Evolutionary conservation across 192 early-diverging fungal genomes (phyloP).

Genomic region (Backusella parvicylindrica): DNA sequence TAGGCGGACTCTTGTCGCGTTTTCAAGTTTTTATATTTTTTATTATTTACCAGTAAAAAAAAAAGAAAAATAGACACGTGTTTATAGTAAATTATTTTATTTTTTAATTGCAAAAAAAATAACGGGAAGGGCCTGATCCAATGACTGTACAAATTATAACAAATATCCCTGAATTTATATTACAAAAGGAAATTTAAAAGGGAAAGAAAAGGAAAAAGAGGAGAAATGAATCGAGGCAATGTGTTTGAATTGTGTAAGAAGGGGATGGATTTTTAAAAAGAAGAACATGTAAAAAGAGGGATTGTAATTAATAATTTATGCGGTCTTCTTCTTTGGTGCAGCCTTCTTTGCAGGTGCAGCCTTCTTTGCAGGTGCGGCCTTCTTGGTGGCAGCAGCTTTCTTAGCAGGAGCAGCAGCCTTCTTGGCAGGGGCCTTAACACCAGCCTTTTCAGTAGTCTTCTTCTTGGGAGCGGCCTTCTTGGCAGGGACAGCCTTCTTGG

Average conservation of each 20-base stretch:
- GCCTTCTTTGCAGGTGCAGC: conserved; percentile 41
- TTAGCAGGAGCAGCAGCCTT: conserved; percentile 30
- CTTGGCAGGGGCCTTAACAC: conserved; percentile 36
- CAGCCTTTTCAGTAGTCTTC: conserved; percentile 39
- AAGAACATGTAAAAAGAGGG: neutral
- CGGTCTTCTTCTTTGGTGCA: conserved; percentile 21
- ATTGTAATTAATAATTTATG: conserved; percentile 18
- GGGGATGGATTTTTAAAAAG: neutral
- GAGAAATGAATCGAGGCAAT: neutral
- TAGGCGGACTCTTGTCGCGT: no score
- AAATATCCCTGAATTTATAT: conserved; percentile 4
- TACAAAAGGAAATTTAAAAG: conserved; percentile 4
- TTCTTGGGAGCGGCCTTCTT: conserved; percentile 40
- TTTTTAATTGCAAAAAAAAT: conserved; percentile 4
- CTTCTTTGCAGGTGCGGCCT: conserved; percentile 36
- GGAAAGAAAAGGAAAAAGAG: neutral
- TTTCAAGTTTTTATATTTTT: neutral
- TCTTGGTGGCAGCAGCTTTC: conserved; percentile 22
- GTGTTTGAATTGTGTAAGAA: conserved; percentile 1
- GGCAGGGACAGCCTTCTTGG: conserved; percentile 29
- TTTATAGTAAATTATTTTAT: conserved; percentile 2
- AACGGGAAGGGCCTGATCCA: neutral
- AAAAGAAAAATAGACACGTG: neutral
- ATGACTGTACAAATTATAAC: conserved; percentile 7
- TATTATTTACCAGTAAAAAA: neutral